phyloP scores from a whole-genome alignment of 169 alveolate species.

The Cryptosporidium sp. region DNA sequence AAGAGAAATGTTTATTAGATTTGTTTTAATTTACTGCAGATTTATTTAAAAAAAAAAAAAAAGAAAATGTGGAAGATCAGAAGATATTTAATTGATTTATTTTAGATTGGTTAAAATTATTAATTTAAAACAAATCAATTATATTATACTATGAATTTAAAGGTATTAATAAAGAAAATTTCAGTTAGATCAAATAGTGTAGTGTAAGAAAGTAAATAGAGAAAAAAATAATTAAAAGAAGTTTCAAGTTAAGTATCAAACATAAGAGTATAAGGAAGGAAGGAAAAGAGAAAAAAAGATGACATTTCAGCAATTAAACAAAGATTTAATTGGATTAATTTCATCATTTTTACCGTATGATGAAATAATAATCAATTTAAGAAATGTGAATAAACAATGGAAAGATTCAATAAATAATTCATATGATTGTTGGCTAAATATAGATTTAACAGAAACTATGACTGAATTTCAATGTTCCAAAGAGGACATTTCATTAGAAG shows the following conservation, averaged over 20 bases:
- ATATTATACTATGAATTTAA: background rate
- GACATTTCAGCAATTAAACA: background rate
- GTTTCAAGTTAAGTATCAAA: background rate
- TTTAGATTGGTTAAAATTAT: background rate
- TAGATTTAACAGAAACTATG: constrained; percentile 41
- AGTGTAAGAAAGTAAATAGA: too few relatives aligned
- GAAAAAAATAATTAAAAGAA: too few relatives aligned
- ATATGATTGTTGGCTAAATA: constrained; percentile 37
- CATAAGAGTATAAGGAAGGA: too few relatives aligned
- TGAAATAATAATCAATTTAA: constrained; percentile 27
- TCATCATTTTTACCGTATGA: constrained; percentile 53
- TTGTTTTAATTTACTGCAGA: too few relatives aligned
- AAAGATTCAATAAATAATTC: constrained; percentile 26
- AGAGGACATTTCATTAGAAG: background rate
- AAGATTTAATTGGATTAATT: constrained; percentile 49
- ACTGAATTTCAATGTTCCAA: background rate
- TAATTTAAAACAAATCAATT: too few relatives aligned
- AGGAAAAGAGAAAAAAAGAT: background rate
- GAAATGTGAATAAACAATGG: constrained; percentile 53
- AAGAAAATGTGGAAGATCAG: background rate
- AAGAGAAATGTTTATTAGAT: background rate
- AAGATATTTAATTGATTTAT: background rate
- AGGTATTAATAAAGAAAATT: background rate
- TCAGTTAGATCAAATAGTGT: background rate
- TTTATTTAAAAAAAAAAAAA: too few relatives aligned